Percentiles rank a stretch among this genome's conserved stretches.
Evolutionary conservation across 345 rosid species (phyloP).

Genomic region (Lumnitzera racemosa): DNA sequence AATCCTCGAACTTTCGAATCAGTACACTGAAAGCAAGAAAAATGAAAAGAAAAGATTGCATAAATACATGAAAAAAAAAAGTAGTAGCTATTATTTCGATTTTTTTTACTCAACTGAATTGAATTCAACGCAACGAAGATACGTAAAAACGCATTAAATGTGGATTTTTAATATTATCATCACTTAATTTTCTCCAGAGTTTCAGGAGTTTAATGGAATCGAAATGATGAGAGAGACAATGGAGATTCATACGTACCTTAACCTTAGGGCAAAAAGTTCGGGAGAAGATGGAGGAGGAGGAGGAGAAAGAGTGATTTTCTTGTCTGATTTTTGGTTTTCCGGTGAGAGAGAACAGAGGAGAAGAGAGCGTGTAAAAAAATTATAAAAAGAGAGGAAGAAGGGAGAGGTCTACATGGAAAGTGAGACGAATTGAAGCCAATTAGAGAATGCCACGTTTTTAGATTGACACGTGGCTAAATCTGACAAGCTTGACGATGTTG

Average conservation of each 20-base stretch:
- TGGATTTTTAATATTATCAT: too few species aligned
- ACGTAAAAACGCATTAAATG: too few species aligned
- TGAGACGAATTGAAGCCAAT: not conserved
- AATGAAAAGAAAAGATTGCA: not conserved
- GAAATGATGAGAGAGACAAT: not conserved
- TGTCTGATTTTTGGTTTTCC: not conserved
- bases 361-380: not conserved
- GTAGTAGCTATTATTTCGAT: too few species aligned
- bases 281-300: not conserved
- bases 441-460: constrained; percentile 1
- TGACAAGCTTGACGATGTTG: constrained; percentile 19
- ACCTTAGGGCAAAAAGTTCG: constrained; percentile 2
- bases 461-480: constrained; percentile 16
- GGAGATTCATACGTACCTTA: not conserved
- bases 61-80: too few species aligned
- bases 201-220: not conserved
- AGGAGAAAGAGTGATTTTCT: not conserved
- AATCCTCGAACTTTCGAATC: not conserved
- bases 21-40: not conserved
- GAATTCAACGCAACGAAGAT: too few species aligned
- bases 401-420: not conserved
- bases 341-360: constrained; percentile 1
- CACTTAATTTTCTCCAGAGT: too few species aligned
- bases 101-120: not conserved
- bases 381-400: not conserved